These are phyloP conservation scores for Wickerhamiella kazuoi DNA, from an alignment of 805 yeast species.

Conservation along the genomic window DNA sequence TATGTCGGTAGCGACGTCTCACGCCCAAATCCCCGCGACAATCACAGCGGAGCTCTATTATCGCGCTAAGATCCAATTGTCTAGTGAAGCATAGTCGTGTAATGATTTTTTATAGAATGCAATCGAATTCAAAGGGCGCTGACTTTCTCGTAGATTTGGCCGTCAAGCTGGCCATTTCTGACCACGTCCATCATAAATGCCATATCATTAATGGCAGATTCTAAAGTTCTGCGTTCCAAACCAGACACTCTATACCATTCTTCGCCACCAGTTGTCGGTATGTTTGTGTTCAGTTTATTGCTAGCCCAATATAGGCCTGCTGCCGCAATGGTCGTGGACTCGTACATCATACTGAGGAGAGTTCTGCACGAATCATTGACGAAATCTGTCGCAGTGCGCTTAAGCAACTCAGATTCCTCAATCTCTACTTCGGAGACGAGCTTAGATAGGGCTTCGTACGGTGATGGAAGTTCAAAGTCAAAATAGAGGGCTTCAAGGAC, in stretches of 20 bases:
- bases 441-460: conserved; percentile 15
- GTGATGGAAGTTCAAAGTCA: conserved; percentile 29
- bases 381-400: conserved; percentile 12
- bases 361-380: conserved; percentile 25
- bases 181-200: conserved; percentile 11
- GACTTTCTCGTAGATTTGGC: conserved; percentile 14
- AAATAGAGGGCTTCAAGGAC: conserved; percentile 30
- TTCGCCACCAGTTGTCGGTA: conserved; percentile 7
- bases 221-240: conserved; percentile 5
- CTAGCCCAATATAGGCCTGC: conserved; percentile 24
- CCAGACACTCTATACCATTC: conserved; percentile 9
- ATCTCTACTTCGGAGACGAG: neutral
- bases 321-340: conserved; percentile 22
- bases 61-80: too few relatives aligned
- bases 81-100: neutral
- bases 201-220: conserved; percentile 12
- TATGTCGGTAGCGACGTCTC: too few relatives aligned
- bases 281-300: conserved; percentile 1
- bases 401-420: conserved; percentile 4
- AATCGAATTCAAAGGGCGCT: too few relatives aligned
- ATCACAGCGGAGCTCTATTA: too few relatives aligned
- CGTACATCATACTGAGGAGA: conserved; percentile 18
- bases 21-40: too few relatives aligned
- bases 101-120: neutral
- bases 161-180: conserved; percentile 9